These are phyloP conservation scores for Marasmius oreades DNA, from an alignment of 1,284 basidiomycete genomes.

Conservation along the genomic window DNA sequence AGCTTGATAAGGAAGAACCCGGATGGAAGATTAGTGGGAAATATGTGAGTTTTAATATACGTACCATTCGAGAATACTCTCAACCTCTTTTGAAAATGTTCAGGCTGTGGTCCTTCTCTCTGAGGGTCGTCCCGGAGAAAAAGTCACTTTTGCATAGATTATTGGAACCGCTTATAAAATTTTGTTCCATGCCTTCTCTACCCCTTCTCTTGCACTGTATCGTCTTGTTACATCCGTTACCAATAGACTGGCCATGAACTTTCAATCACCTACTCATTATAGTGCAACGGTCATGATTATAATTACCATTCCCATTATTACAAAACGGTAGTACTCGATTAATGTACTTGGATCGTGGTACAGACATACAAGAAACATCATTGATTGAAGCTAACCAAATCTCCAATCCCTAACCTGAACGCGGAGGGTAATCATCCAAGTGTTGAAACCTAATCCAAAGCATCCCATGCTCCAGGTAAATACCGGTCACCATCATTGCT, in stretches of 20 bases:
- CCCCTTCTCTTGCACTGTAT: not conserved
- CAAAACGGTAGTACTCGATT: not conserved
- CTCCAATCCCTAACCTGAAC: too few relatives aligned
- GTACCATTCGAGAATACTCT: not conserved
- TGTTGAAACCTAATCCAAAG: slow-evolving; percentile 9
- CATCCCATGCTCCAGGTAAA: slow-evolving; percentile 12
- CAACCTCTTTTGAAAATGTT: slow-evolving; percentile 6
- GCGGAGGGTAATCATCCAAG: too few relatives aligned
- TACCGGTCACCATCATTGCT: not conserved
- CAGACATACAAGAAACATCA: slow-evolving; percentile 4
- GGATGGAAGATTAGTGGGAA: slow-evolving; percentile 98
- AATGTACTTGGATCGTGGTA: not conserved
- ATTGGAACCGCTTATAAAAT: not conserved
- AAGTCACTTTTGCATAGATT: slow-evolving; percentile 69
- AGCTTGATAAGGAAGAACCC: slow-evolving; percentile 82
- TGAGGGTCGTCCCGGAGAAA: slow-evolving; percentile 81
- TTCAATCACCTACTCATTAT: too few relatives aligned
- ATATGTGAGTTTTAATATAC: slow-evolving; percentile 61
- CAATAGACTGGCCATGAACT: too few relatives aligned
- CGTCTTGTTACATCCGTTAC: too few relatives aligned
- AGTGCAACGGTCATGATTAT: too few relatives aligned
- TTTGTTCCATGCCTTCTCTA: not conserved
- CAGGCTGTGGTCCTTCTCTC: slow-evolving; percentile 85
- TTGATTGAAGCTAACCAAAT: too few relatives aligned
- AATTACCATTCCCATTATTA: too few relatives aligned